Conservation (phyloP, 768 basidiomycete species). For the Russula olivacea region DNA sequence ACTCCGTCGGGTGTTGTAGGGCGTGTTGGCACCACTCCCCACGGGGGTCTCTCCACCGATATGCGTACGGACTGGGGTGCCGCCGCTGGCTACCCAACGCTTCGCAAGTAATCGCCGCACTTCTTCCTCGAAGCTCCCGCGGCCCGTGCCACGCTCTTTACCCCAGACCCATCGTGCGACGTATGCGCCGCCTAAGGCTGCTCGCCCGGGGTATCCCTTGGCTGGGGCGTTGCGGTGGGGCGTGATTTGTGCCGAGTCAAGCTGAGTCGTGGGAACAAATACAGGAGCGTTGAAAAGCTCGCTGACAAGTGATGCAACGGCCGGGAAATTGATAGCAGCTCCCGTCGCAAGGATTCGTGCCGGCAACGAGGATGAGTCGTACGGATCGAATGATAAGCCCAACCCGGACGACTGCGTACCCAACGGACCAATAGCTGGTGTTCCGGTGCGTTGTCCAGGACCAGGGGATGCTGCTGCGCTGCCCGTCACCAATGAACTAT, state of each 20-base stretch:
- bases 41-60: slow-evolving; percentile 38
- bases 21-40: slow-evolving; percentile 65
- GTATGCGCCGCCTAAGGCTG: slow-evolving; percentile 69
- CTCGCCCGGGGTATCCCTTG: slow-evolving; percentile 59
- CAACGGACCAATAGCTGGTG: slow-evolving; percentile 10
- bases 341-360: slow-evolving; percentile 64
- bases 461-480: slow-evolving; percentile 22
- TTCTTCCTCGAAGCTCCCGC: slow-evolving; percentile 75
- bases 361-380: slow-evolving; percentile 63
- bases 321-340: slow-evolving; percentile 79
- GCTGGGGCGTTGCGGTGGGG: slow-evolving; percentile 73
- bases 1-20: slow-evolving; percentile 48
- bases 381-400: slow-evolving; percentile 65
- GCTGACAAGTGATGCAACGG: slow-evolving; percentile 69
- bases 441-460: slow-evolving; percentile 23
- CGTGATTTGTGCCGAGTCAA: slow-evolving; percentile 67
- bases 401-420: slow-evolving; percentile 16
- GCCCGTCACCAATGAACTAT: slow-evolving; percentile 28
- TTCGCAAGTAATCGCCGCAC: slow-evolving; percentile 63
- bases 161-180: slow-evolving; percentile 86
- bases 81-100: slow-evolving; percentile 66
- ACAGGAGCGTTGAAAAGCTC: slow-evolving; percentile 82
- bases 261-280: slow-evolving; percentile 65
- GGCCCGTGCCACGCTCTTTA: slow-evolving; percentile 46
- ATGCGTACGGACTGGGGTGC: slow-evolving; percentile 53